A percentile compares a stretch with the other conserved stretches of the same genome.
Conservation (phyloP, 495 filamentous ascomycete species). For the Penicillium desertorum region DNA sequence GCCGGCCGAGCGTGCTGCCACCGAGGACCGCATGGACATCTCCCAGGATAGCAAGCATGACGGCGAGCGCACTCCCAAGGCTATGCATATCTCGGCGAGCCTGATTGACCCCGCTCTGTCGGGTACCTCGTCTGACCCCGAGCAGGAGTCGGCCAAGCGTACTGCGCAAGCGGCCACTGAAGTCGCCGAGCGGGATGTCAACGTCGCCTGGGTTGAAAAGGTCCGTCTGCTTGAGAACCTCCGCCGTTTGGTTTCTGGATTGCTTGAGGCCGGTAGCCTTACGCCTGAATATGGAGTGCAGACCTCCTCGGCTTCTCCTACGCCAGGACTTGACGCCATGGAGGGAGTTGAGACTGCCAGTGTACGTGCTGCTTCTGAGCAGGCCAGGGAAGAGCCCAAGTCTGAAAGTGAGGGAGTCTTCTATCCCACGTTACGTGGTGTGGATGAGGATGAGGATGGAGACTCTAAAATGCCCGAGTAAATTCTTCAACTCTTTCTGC, state of each 20-base stretch:
- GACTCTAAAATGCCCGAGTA: conserved; percentile 43
- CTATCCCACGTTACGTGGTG: conserved; percentile 48
- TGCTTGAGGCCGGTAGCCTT: conserved; percentile 64
- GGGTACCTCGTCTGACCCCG: conserved; percentile 32
- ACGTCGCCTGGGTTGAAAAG: conserved; percentile 82
- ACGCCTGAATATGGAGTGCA: conserved; percentile 38
- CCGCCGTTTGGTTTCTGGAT: conserved; percentile 62
- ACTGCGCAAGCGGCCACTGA: conserved; percentile 48
- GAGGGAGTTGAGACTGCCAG: conserved; percentile 39
- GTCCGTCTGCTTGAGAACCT: conserved; percentile 77
- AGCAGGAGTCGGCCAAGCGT: conserved; percentile 44
- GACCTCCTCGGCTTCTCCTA: conserved; percentile 22
- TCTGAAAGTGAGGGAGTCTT: conserved; percentile 32
- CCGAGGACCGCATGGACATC: conserved; percentile 53
- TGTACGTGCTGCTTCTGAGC: conserved; percentile 20
- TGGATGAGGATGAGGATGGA: conserved; percentile 40
- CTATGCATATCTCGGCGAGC: conserved; percentile 42
- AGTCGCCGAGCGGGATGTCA: conserved; percentile 48
- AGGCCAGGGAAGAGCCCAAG: conserved; percentile 27
- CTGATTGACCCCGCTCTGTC: conserved; percentile 57
- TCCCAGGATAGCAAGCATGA: conserved; percentile 48
- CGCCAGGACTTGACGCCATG: conserved; percentile 36
- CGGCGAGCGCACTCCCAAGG: conserved; percentile 47
- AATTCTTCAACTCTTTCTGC: neutral
- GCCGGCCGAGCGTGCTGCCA: conserved; percentile 40